Percentiles rank a stretch among this genome's conserved stretches.
Evolutionary conservation across 1,284 basidiomycete species (phyloP).

Genomic region (Testicularia cyperi): DNA sequence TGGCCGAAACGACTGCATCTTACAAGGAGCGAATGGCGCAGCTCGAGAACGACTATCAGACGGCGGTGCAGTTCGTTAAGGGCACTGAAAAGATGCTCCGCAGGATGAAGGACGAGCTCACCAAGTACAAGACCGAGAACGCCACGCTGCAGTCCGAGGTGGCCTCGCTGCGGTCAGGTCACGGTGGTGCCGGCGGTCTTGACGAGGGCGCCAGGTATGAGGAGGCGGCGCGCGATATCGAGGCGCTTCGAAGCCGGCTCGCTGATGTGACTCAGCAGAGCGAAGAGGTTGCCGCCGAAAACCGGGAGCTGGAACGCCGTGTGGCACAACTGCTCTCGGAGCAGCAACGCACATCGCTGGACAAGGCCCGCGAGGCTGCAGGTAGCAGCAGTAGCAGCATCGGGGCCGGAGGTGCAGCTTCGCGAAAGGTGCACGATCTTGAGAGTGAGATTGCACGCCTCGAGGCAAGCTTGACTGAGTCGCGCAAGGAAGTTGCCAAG

Average conservation of each 20-base stretch:
- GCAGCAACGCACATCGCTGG: slow-evolving; percentile 34
- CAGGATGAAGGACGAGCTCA: slow-evolving; percentile 74
- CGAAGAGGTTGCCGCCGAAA: slow-evolving; percentile 50
- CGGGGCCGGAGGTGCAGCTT: slow-evolving; percentile 10
- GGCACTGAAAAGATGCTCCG: slow-evolving; percentile 99
- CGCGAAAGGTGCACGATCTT: slow-evolving; percentile 34
- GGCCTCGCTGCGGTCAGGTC: slow-evolving; percentile 9
- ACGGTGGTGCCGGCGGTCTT: slow-evolving; percentile 6
- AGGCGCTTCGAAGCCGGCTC: slow-evolving; percentile 45
- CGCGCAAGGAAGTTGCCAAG: slow-evolving; percentile 37
- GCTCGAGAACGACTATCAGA: slow-evolving; percentile 91
- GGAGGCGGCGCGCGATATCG: slow-evolving; percentile 48
- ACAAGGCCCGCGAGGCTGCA: slow-evolving; percentile 17
- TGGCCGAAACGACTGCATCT: slow-evolving; percentile 50
- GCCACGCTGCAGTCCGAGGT: slow-evolving; percentile 47
- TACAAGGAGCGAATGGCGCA: slow-evolving; percentile 63
- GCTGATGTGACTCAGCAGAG: slow-evolving; percentile 46
- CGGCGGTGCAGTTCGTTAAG: slow-evolving; percentile 77
- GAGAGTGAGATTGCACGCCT: slow-evolving; percentile 39
- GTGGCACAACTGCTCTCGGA: slow-evolving; percentile 39
- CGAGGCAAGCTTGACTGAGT: slow-evolving; percentile 27
- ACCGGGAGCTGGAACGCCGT: slow-evolving; percentile 48
- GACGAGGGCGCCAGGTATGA: slow-evolving; percentile 36
- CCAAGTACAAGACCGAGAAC: slow-evolving; percentile 57
- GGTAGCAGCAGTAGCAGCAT: too few species aligned